A percentile compares a stretch with the other conserved stretches of the same genome.
Evolutionary conservation across 345 rosid species (phyloP).

Genomic region (Psidium friedrichsthalianum): DNA sequence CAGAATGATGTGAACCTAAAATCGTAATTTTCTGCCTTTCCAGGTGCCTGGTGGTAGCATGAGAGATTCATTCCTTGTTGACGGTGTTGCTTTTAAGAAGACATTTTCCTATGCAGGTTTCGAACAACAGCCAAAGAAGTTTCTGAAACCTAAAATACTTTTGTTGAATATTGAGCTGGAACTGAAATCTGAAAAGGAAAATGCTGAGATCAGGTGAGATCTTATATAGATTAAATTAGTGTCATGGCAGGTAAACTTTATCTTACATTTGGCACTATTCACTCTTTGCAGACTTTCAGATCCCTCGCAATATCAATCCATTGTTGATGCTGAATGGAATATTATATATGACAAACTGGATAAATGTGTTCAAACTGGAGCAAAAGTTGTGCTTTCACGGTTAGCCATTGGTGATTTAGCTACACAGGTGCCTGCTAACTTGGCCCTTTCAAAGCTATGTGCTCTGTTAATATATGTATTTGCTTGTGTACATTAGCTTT

Average conservation of each 20-base stretch:
- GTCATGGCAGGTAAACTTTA: neutral
- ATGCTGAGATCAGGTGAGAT: constrained; percentile 87
- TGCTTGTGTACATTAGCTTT: neutral
- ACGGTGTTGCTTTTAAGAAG: constrained; percentile 98
- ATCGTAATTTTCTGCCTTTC: neutral
- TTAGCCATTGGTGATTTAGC: constrained; percentile 98
- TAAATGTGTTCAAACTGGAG: constrained; percentile 89
- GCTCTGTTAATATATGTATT: neutral
- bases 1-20: neutral
- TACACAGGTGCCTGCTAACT: constrained; percentile 53
- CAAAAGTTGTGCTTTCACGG: constrained; percentile 93
- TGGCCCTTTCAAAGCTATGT: neutral
- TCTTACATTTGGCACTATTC: neutral
- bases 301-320: constrained; percentile 95
- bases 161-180: constrained; percentile 86
- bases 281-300: constrained; percentile 60
- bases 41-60: constrained; percentile 98
- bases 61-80: constrained; percentile 93
- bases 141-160: constrained; percentile 71
- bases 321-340: constrained; percentile 99
- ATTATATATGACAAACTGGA: constrained; percentile 97
- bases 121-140: constrained; percentile 97
- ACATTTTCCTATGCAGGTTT: constrained; percentile 99
- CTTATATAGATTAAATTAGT: neutral
- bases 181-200: constrained; percentile 98